These are phyloP conservation scores for Crithidia fasciculata DNA, from an alignment of 208 protist genomes.

Conservation along the genomic window DNA sequence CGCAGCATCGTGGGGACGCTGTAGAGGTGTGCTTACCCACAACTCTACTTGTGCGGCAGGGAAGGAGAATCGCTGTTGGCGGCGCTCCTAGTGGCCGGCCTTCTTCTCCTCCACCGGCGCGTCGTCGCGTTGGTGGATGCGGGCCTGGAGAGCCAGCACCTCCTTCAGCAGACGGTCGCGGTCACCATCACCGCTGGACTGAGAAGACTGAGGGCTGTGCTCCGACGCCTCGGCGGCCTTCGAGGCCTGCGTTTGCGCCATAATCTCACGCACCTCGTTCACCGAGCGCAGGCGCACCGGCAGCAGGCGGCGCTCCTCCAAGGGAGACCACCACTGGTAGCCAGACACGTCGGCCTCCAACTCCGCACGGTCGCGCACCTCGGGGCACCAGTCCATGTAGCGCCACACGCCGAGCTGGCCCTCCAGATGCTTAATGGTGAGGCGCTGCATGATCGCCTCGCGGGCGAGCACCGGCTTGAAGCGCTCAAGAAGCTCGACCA, in stretches of 20 bases:
- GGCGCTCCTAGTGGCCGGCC: conserved; percentile 57
- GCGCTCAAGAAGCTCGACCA: conserved; percentile 88
- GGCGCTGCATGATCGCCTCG: conserved; percentile 93
- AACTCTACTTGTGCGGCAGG: background rate
- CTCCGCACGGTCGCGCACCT: conserved; percentile 91
- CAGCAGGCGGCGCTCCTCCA: conserved; percentile 87
- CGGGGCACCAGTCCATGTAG: conserved; percentile 94
- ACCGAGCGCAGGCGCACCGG: conserved; percentile 86
- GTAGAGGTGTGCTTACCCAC: background rate
- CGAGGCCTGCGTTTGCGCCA: conserved; percentile 81
- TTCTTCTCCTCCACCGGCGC: conserved; percentile 68
- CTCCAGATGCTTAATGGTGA: conserved; percentile 93
- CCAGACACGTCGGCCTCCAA: conserved; percentile 87
- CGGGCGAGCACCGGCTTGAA: conserved; percentile 94
- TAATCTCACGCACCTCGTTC: conserved; percentile 91
- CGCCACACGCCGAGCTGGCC: conserved; percentile 92
- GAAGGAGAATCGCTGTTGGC: background rate
- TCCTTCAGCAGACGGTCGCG: conserved; percentile 91
- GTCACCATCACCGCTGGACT: conserved; percentile 65
- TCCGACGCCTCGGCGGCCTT: conserved; percentile 70
- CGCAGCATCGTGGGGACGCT: too few species aligned
- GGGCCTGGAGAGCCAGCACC: conserved; percentile 88
- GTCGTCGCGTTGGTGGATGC: conserved; percentile 88
- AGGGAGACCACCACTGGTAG: conserved; percentile 89
- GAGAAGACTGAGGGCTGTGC: conserved; percentile 43